Percentiles rank a stretch among this genome's conserved stretches.
These are phyloP conservation scores for Corchorus olitorius DNA, from an alignment of 345 rosid genomes.

Conservation along the genomic window DNA sequence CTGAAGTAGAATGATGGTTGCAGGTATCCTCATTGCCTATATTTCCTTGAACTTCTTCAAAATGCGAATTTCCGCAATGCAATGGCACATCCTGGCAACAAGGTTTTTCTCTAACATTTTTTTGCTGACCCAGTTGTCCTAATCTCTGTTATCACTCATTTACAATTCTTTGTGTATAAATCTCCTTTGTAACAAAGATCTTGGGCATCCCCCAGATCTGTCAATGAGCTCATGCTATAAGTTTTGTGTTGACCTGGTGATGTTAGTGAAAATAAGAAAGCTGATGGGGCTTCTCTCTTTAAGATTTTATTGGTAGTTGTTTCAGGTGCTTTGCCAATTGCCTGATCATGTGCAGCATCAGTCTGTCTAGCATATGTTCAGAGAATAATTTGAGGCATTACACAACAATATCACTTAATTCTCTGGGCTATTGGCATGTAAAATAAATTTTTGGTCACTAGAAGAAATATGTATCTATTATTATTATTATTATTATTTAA, in stretches of 20 bases:
- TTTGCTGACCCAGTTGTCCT: neutral
- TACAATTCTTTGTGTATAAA: conserved; percentile 13
- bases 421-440: neutral
- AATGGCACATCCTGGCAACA: conserved; percentile 97
- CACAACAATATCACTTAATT: neutral
- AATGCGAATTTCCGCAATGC: conserved; percentile 89
- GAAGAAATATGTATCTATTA: neutral
- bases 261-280: neutral
- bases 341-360: neutral
- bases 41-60: conserved; percentile 93
- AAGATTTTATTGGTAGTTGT: neutral
- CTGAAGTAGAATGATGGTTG: conserved; percentile 26
- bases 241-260: neutral
- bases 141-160: conserved; percentile 15
- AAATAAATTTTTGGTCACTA: neutral
- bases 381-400: neutral
- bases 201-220: conserved; percentile 2
- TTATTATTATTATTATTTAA: neutral
- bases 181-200: neutral
- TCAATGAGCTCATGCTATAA: neutral
- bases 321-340: neutral
- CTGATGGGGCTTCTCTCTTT: neutral
- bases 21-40: conserved; percentile 99
- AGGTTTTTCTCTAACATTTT: conserved; percentile 50
- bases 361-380: neutral